These are phyloP conservation scores for Plasmodium vivax DNA, from an alignment of 169 alveolate species.

Conservation along the genomic window DNA sequence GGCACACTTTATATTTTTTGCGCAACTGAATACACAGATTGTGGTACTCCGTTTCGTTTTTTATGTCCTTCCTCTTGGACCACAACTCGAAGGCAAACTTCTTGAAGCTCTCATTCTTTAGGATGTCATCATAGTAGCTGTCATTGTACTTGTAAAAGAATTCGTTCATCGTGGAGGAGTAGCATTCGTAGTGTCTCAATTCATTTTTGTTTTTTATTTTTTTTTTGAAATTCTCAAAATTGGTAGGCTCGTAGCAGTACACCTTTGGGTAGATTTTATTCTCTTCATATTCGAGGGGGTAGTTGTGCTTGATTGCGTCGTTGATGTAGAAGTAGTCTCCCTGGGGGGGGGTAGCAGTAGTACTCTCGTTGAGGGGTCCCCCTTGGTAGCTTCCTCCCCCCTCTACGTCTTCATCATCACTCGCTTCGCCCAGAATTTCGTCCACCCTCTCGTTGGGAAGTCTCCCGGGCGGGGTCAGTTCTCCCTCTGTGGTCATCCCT, in stretches of 20 bases:
- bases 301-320: slow-evolving; percentile 46
- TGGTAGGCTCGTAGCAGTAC: slow-evolving; percentile 65
- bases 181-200: slow-evolving; percentile 72
- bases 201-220: slow-evolving; percentile 72
- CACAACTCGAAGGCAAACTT: slow-evolving; percentile 70
- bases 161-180: slow-evolving; percentile 73
- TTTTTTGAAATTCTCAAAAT: slow-evolving; percentile 64
- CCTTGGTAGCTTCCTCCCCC: background rate
- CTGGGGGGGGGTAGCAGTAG: background rate
- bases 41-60: slow-evolving; percentile 48
- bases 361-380: background rate
- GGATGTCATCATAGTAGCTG: slow-evolving; percentile 65
- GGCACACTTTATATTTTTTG: slow-evolving; percentile 78
- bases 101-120: slow-evolving; percentile 61
- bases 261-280: slow-evolving; percentile 73
- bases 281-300: slow-evolving; percentile 70
- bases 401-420: slow-evolving; percentile 21
- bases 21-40: slow-evolving; percentile 72
- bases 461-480: background rate
- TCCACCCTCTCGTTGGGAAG: background rate
- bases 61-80: slow-evolving; percentile 43
- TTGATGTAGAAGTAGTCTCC: slow-evolving; percentile 43
- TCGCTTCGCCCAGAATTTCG: slow-evolving; percentile 35
- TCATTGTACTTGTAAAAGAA: slow-evolving; percentile 63
- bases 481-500: background rate